A percentile compares a stretch with the other conserved stretches of the same genome.
These are phyloP conservation scores for Pythium graminicola DNA, from an alignment of 352 stramenopile species.

Conservation along the genomic window DNA sequence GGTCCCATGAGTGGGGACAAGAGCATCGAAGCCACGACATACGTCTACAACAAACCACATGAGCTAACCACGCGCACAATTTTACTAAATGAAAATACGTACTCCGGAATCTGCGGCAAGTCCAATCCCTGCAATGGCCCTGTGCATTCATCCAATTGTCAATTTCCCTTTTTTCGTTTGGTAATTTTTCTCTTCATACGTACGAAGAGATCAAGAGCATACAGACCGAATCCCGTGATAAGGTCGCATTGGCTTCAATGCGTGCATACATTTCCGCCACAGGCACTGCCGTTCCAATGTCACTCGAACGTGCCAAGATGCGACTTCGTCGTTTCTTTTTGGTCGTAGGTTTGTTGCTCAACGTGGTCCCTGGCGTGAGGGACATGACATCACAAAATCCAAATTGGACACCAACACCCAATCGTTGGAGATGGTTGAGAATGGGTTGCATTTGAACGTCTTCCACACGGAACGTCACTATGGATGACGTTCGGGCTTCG, in stretches of 20 bases:
- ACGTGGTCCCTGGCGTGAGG: slow-evolving; percentile 74
- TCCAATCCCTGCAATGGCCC: slow-evolving; percentile 72
- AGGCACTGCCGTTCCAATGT: slow-evolving; percentile 73
- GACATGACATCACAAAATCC: slow-evolving; percentile 87
- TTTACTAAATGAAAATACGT: too few species aligned
- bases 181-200: slow-evolving; percentile 7
- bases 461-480: slow-evolving; percentile 82
- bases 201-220: slow-evolving; percentile 87
- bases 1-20: slow-evolving; percentile 81
- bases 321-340: slow-evolving; percentile 56
- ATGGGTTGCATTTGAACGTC: slow-evolving; percentile 81
- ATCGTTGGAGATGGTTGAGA: slow-evolving; percentile 71
- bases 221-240: slow-evolving; percentile 73
- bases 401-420: slow-evolving; percentile 80
- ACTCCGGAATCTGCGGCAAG: slow-evolving; percentile 71
- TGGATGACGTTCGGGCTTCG: slow-evolving; percentile 77
- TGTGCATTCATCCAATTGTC: slow-evolving; percentile 14
- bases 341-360: slow-evolving; percentile 43
- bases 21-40: slow-evolving; percentile 85
- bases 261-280: slow-evolving; percentile 85
- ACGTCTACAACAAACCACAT: slow-evolving; percentile 36
- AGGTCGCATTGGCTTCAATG: slow-evolving; percentile 76
- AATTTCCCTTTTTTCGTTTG: not conserved
- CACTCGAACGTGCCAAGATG: slow-evolving; percentile 71
- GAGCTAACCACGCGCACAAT: not conserved